These are phyloP conservation scores for Mycosphaerella arachidis DNA, from an alignment of 2,329 filamentous ascomycete genomes.

Conservation along the genomic window DNA sequence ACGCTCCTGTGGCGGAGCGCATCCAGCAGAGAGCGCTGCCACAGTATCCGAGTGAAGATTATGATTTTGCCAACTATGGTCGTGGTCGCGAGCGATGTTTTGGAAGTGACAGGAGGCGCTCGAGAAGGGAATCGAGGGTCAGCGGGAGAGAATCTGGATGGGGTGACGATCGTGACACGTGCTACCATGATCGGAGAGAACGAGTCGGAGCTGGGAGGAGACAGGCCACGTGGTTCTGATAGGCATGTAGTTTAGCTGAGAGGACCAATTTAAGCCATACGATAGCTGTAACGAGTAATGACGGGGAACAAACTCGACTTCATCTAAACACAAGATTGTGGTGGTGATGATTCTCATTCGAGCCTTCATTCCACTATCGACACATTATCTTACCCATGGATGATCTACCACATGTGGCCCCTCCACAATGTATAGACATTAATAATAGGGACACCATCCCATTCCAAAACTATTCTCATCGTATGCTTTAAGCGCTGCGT, in stretches of 20 bases:
- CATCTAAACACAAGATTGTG: background rate
- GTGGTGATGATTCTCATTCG: background rate
- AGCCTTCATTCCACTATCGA: background rate
- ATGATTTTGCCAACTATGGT: background rate
- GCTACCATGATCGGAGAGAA: background rate
- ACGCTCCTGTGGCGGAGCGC: background rate
- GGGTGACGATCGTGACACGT: background rate
- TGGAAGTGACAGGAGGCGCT: background rate
- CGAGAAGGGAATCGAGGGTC: background rate
- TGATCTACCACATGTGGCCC: background rate
- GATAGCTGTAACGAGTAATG: background rate
- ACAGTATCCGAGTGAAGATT: constrained; percentile 1
- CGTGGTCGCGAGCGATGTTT: background rate
- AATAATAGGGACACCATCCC: constrained; percentile 3
- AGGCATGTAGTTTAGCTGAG: background rate
- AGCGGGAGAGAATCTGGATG: background rate
- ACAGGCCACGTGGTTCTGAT: background rate
- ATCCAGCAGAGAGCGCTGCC: background rate
- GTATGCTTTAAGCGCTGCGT: background rate
- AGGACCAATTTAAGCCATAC: background rate
- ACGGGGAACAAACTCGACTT: background rate
- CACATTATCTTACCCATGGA: background rate
- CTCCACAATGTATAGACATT: constrained; percentile 10
- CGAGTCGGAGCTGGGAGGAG: background rate
- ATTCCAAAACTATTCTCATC: background rate